Evolutionary conservation across 2,329 filamentous ascomycete species (phyloP).

Genomic region (Ophiosphaerella korrae): DNA sequence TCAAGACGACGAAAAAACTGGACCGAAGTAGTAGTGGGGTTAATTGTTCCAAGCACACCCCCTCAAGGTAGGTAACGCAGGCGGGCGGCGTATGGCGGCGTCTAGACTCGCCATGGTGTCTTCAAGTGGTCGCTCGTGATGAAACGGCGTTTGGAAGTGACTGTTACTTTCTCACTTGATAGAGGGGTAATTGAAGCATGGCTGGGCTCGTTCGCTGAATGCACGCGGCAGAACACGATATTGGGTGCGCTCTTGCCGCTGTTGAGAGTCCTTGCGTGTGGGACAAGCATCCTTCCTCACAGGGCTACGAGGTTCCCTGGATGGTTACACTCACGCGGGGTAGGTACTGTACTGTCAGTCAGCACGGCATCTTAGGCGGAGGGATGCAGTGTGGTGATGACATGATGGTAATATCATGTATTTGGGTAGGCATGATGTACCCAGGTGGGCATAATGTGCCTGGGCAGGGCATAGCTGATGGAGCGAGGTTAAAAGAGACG

Average conservation of each 20-base stretch:
- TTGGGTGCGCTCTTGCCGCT: slow-evolving; percentile 12
- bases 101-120: slow-evolving; percentile 10
- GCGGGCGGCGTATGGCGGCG: slow-evolving; percentile 7
- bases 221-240: slow-evolving; percentile 11
- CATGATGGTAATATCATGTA: no score
- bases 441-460: background rate
- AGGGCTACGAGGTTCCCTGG: slow-evolving; percentile 16
- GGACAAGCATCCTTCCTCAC: slow-evolving; percentile 22
- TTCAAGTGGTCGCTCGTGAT: background rate
- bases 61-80: background rate
- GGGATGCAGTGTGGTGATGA: background rate
- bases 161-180: background rate
- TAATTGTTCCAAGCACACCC: background rate
- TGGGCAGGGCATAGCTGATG: background rate
- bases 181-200: background rate
- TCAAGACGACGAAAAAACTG: background rate
- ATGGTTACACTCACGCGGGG: slow-evolving; percentile 31
- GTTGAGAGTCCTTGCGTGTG: slow-evolving; percentile 7
- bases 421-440: background rate
- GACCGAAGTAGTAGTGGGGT: no score
- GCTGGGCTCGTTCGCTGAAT: slow-evolving; percentile 14
- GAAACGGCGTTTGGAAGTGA: background rate
- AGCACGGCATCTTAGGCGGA: slow-evolving; percentile 6
- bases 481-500: slow-evolving; percentile 7
- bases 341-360: slow-evolving; percentile 20